Evolutionary conservation across 306 rosid genomes (phyloP).

Genomic region (Vigna angularis): DNA sequence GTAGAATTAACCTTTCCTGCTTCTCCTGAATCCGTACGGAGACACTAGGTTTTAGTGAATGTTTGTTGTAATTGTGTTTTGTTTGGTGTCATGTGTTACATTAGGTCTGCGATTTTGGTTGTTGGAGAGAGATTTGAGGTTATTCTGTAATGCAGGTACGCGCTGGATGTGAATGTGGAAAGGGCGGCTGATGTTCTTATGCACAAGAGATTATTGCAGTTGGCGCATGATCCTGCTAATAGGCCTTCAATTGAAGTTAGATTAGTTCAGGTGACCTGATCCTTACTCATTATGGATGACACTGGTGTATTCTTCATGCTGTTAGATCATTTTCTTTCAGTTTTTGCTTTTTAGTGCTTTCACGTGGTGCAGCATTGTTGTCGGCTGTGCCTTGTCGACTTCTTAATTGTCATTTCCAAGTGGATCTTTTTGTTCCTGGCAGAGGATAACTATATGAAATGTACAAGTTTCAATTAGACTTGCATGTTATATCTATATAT

Average conservation of each 20-base stretch:
- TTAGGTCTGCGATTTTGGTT: conserved; percentile 25
- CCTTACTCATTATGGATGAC: neutral
- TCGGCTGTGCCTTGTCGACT: conserved; percentile 5
- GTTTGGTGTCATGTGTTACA: conserved; percentile 9
- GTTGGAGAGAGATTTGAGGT: conserved; percentile 44
- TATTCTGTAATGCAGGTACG: conserved; percentile 68
- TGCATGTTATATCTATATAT: neutral
- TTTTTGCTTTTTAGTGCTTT: conserved; percentile 30
- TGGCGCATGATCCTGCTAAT: conserved; percentile 86
- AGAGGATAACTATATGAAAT: conserved; percentile 28
- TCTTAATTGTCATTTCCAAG: neutral
- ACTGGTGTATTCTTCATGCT: conserved; percentile 27
- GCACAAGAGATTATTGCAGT: conserved; percentile 86
- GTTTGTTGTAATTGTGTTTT: conserved; percentile 25
- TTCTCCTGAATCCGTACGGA: neutral
- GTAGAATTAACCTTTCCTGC: neutral
- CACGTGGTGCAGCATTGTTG: conserved; percentile 16
- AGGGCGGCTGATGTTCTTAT: conserved; percentile 96
- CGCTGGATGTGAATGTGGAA: conserved; percentile 94
- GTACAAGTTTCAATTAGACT: conserved; percentile 17
- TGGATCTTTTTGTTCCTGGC: conserved; percentile 19
- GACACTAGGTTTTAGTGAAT: neutral
- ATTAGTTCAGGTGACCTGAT: conserved; percentile 81
- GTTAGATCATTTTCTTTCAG: neutral
- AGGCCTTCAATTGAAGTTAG: conserved; percentile 97